Percentiles rank a stretch among this genome's conserved stretches.
Evolutionary conservation across 208 protist species (phyloP).

Genomic region (Naegleria lovaniensis): DNA sequence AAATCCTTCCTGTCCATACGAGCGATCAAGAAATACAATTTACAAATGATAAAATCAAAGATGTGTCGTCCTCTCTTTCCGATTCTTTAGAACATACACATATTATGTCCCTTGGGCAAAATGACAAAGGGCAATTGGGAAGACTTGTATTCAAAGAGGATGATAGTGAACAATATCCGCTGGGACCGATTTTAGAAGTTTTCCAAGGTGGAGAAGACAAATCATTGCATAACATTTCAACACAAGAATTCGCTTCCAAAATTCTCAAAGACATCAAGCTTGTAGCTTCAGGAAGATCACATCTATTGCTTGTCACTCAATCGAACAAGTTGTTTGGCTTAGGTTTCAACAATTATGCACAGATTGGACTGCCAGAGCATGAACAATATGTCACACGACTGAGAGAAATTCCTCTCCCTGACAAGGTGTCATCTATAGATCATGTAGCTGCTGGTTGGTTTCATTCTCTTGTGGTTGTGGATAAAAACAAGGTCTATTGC

Average conservation of each 20-base stretch:
- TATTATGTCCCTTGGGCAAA: neutral
- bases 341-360: neutral
- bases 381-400: neutral
- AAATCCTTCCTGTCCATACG: too few species aligned
- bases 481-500: neutral
- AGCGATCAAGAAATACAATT: too few species aligned
- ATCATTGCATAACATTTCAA: too few species aligned
- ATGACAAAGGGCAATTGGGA: neutral
- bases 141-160: neutral
- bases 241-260: neutral
- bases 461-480: neutral
- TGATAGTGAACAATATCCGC: neutral
- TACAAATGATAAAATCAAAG: too few species aligned
- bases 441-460: neutral
- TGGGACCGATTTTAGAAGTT: neutral
- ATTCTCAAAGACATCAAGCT: neutral
- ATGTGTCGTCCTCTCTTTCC: neutral
- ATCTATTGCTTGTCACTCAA: neutral
- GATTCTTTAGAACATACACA: neutral
- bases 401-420: neutral
- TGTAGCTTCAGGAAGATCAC: neutral
- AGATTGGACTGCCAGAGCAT: neutral
- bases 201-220: too few species aligned
- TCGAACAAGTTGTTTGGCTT: neutral
- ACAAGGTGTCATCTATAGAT: neutral